A percentile compares a stretch with the other conserved stretches of the same genome.
Evolutionary conservation across 352 stramenopile genomes (phyloP).

Genomic region (Globisporangium megalacanthum): DNA sequence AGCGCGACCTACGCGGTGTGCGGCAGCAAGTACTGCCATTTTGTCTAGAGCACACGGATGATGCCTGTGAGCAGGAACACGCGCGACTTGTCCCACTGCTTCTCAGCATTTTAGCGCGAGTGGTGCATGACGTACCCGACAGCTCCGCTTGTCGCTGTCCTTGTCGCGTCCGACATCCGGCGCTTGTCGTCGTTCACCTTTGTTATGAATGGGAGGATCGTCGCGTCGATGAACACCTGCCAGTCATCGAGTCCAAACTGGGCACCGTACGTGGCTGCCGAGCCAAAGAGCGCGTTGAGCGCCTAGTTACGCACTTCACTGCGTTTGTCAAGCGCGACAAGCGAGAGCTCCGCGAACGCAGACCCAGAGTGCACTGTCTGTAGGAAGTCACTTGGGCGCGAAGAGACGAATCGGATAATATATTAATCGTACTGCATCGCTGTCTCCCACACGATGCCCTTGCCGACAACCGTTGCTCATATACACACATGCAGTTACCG

Average conservation of each 20-base stretch:
- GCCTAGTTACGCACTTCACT: conserved; percentile 95
- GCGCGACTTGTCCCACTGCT: conserved; percentile 97
- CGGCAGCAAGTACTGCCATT: conserved; percentile 60
- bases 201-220: conserved; percentile 86
- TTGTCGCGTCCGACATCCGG: neutral
- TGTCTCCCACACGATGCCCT: too few relatives aligned
- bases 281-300: conserved; percentile 98
- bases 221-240: conserved; percentile 91
- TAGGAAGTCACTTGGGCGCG: too few relatives aligned
- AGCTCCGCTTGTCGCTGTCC: too few relatives aligned
- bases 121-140: conserved; percentile 89
- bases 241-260: conserved; percentile 90
- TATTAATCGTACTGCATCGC: too few relatives aligned
- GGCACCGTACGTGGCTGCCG: conserved; percentile 92
- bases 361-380: conserved; percentile 34
- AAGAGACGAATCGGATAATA: too few relatives aligned
- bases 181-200: conserved; percentile 46
- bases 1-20: conserved; percentile 53
- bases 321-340: conserved; percentile 88
- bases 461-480: too few relatives aligned
- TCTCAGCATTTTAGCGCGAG: conserved; percentile 92
- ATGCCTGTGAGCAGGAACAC: conserved; percentile 93
- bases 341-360: conserved; percentile 81
- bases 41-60: conserved; percentile 89
- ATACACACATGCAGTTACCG: too few relatives aligned